Evolutionary conservation across 768 basidiomycete genomes (phyloP), one percentile per base, ranked within the genome.

Genomic region (Hortiboletus flavorubellus): DNA sequence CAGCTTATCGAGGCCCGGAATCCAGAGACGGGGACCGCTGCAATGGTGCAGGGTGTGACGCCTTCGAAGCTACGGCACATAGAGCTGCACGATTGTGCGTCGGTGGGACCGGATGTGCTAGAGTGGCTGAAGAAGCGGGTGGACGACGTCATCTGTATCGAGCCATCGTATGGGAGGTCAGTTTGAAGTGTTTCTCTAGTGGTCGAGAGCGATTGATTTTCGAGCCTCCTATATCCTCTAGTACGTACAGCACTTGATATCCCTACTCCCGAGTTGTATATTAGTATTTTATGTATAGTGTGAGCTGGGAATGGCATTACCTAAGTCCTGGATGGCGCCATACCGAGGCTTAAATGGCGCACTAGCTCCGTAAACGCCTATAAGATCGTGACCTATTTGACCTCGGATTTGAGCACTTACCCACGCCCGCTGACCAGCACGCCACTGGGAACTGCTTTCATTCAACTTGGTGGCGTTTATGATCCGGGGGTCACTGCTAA

Each of bases 1-100:
- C 80, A 82, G 65, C 78, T 89, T 72, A 78, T 91, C 21, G 86
- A 89, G 45, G 79, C 80, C 53, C 75, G 89, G 49, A 91, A 91
- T 64, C 89, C 89, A 0, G 77, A 75, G 47, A 66, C 66, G 11
- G 65, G 70, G 43, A 70, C 65, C 26, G 66, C 63, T 12, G 51
- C 63, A 53, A 69, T 73, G 35, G 75, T 75, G 43, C 74, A 73
- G 29, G 80, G 79, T 0, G 78, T 78, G n/a, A 71, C 75, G 9
- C 85, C 85, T 0, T 72, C 72, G 57, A 77, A 80, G 63, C 67
- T 91, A 59, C 76, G 74, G 61, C 72, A 73, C 48, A 64, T 91
- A 35, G 87, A 89, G 70, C 59, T 89, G 75, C 64, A 82, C 61
- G 86, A 89, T 54, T 90, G 87, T 69, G 75, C 81, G 41, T 77